Evolutionary conservation across 2,329 filamentous ascomycete genomes (phyloP).

Genomic region (Colletotrichum caudatum): DNA sequence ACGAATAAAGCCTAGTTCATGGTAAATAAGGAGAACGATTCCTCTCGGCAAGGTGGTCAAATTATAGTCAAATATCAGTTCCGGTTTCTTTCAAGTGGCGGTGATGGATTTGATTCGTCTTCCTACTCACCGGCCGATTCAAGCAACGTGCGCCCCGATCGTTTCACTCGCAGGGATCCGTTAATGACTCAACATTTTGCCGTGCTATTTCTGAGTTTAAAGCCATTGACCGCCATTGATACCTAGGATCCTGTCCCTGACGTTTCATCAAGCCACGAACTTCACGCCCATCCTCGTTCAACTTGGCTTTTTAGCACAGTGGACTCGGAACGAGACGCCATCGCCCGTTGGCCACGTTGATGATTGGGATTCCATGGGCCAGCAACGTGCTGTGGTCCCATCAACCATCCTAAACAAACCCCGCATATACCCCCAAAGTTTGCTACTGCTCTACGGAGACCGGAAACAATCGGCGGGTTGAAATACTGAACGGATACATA

Average conservation of each 20-base stretch:
- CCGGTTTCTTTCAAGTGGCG: constrained; percentile 22
- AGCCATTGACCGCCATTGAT: not conserved
- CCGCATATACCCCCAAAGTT: constrained; percentile 19
- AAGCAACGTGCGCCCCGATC: not conserved
- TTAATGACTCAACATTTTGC: not conserved
- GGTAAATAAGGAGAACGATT: not conserved
- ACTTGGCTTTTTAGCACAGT: not conserved
- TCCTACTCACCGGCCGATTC: constrained; percentile 5
- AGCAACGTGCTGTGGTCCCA: not conserved
- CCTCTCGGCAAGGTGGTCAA: constrained; percentile 6
- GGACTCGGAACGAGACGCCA: not conserved
- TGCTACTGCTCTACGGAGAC: not conserved
- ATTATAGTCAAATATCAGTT: constrained; percentile 12
- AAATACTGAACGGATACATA: not conserved
- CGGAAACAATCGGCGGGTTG: constrained; percentile 29
- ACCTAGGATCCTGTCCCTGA: not conserved
- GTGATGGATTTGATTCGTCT: constrained; percentile 10
- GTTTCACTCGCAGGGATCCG: not conserved
- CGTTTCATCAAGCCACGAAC: constrained; percentile 14
- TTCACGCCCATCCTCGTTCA: constrained; percentile 3
- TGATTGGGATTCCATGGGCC: constrained; percentile 18
- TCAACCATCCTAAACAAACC: constrained; percentile 15
- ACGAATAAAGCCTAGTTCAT: not conserved
- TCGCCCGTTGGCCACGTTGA: constrained; percentile 15
- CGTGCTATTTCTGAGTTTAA: not conserved